These are phyloP conservation scores for Saprolegnia parasitica DNA, from an alignment of 352 stramenopile species.

Conservation along the genomic window DNA sequence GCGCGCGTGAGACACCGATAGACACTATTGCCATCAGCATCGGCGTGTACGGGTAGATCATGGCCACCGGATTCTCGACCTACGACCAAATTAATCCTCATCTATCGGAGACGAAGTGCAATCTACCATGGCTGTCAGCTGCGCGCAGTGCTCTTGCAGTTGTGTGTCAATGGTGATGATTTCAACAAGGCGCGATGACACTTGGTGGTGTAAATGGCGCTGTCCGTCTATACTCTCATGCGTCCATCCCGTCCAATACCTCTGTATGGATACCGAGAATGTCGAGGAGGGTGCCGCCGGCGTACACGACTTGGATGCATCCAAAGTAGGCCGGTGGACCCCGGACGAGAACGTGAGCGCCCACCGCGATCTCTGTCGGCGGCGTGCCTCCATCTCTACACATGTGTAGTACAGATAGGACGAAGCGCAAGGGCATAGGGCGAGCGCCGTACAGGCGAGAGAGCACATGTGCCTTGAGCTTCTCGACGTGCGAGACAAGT, in stretches of 20 bases:
- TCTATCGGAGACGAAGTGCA: too few species aligned
- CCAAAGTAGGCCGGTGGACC: constrained; percentile 13
- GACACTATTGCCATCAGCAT: too few species aligned
- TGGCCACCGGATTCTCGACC: too few species aligned
- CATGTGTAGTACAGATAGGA: too few species aligned
- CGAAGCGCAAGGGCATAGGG: too few species aligned
- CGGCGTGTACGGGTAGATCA: too few species aligned
- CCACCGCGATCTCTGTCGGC: background rate
- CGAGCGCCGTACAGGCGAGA: background rate
- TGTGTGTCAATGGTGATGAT: background rate
- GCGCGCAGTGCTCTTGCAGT: background rate
- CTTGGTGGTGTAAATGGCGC: background rate
- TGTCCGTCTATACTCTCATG: background rate
- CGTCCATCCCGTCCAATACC: too few species aligned
- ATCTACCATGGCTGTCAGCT: background rate
- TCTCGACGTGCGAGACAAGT: background rate
- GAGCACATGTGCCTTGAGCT: background rate
- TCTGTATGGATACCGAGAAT: too few species aligned
- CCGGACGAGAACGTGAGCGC: constrained; percentile 2
- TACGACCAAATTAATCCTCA: too few species aligned
- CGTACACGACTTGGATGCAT: background rate
- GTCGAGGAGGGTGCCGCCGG: background rate
- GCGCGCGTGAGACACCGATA: too few species aligned
- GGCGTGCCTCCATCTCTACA: background rate
- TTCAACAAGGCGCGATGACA: background rate